A percentile compares a stretch with the other conserved stretches of the same genome.
These are phyloP conservation scores for Escallonia rubra DNA, from an alignment of 129 eudicot species.

Conservation along the genomic window DNA sequence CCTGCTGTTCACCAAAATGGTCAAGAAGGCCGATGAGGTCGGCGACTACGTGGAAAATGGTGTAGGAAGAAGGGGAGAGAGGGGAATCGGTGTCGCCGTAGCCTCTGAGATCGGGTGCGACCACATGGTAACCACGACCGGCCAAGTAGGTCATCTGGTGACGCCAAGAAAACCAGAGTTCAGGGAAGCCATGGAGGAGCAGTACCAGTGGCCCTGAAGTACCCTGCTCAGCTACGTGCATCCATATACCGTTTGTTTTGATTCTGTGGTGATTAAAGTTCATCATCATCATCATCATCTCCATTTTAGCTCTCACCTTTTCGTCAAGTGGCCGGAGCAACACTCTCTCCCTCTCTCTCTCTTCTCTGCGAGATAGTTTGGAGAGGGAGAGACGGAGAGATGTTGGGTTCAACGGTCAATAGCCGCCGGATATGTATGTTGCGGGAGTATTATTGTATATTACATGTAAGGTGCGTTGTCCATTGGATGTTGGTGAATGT, in stretches of 20 bases:
- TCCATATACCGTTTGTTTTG: conserved; percentile 55
- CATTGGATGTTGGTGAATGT: no score
- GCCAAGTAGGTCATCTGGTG: conserved; percentile 43
- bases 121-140: conserved; percentile 51
- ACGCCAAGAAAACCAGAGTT: conserved; percentile 52
- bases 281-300: conserved; percentile 20
- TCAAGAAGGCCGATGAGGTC: conserved; percentile 57
- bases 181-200: conserved; percentile 60
- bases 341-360: no score
- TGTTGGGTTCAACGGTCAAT: no score
- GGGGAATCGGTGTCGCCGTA: conserved; percentile 50
- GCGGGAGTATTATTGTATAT: no score
- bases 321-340: neutral
- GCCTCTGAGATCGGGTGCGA: conserved; percentile 66
- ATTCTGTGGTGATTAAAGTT: conserved; percentile 37
- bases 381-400: no score
- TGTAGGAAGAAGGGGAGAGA: conserved; percentile 42
- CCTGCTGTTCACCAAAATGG: conserved; percentile 44
- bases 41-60: conserved; percentile 43
- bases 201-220: conserved; percentile 39
- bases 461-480: no score
- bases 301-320: conserved; percentile 7
- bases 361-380: neutral
- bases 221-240: conserved; percentile 55
- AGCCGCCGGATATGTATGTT: no score